Conservation (phyloP, 2,329 filamentous ascomycete genomes). For the Immersiporthe knoxdaviesiana region DNA sequence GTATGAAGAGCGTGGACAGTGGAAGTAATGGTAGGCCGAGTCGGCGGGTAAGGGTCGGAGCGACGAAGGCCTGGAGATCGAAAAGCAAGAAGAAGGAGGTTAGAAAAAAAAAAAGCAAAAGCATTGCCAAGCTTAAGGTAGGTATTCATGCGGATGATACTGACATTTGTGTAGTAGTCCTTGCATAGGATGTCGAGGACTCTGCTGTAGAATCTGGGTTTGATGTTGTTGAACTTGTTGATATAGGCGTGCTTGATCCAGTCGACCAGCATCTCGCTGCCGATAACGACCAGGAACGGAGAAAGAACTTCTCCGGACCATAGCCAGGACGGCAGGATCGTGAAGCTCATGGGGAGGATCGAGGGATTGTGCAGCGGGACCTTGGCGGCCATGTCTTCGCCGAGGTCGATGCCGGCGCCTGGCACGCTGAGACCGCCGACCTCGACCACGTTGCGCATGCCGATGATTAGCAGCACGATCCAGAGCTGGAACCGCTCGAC, state of each 20-base stretch:
- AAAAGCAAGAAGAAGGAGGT: not conserved
- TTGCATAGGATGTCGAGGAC: conserved; percentile 94
- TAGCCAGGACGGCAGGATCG: conserved; percentile 78
- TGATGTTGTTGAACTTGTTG: conserved; percentile 97
- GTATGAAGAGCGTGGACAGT: conserved; percentile 91
- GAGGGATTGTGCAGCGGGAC: conserved; percentile 69
- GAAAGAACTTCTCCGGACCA: conserved; percentile 83
- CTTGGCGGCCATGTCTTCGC: conserved; percentile 51
- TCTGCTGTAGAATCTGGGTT: conserved; percentile 83
- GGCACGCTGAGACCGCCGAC: conserved; percentile 79
- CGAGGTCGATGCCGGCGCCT: conserved; percentile 54
- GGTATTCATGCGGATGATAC: conserved; percentile 35
- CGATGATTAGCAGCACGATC: conserved; percentile 97
- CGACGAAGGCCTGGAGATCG: conserved; percentile 73
- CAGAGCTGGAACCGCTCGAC: conserved; percentile 97
- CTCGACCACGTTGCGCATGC: conserved; percentile 93
- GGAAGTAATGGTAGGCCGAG: conserved; percentile 91
- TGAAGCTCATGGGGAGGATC: conserved; percentile 89
- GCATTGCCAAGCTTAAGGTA: not conserved
- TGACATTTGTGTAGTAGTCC: conserved; percentile 93
- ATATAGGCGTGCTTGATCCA: conserved; percentile 98
- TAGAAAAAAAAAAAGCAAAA: no score
- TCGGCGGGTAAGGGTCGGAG: conserved; percentile 86
- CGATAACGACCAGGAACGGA: conserved; percentile 90
- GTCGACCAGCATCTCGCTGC: conserved; percentile 95